These are phyloP conservation scores for Rhizopus stolonifer DNA, from an alignment of 371 early-diverging fungal genomes.

Conservation along the genomic window DNA sequence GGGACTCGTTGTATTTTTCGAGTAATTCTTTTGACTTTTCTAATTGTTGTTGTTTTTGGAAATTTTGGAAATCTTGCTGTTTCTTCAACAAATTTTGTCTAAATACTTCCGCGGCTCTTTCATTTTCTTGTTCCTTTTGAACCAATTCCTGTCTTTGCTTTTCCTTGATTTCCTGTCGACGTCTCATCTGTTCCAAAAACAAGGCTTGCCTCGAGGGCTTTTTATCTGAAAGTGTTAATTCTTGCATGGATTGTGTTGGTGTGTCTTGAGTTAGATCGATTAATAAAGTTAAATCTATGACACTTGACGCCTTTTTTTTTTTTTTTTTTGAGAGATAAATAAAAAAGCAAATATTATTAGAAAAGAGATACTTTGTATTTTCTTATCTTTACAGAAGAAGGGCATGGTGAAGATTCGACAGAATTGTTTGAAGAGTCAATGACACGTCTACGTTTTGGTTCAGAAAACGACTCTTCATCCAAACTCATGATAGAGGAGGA, in stretches of 20 bases:
- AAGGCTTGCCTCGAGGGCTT: constrained; percentile 1
- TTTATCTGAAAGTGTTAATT: constrained; percentile 10
- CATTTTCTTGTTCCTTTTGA: neutral
- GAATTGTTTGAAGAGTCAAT: neutral
- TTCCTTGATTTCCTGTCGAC: constrained; percentile 5
- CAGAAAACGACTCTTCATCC: constrained; percentile 3
- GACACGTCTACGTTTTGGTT: constrained; percentile 14
- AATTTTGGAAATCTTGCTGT: neutral
- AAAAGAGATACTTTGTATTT: too few species aligned
- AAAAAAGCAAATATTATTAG: neutral
- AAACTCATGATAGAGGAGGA: constrained; percentile 7
- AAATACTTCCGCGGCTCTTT: neutral
- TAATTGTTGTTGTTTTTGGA: neutral
- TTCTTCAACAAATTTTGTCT: neutral
- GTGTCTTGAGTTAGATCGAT: neutral
- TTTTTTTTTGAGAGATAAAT: neutral
- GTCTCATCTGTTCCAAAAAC: constrained; percentile 7
- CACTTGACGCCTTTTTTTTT: neutral
- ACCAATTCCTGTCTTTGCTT: constrained; percentile 1
- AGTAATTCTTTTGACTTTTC: neutral
- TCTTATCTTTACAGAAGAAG: constrained; percentile 5
- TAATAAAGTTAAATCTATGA: neutral
- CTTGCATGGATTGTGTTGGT: constrained; percentile 6
- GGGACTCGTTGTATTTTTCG: neutral
- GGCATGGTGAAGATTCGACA: constrained; percentile 1